Base-by-base conservation (phyloP, 139 green algal species). In the Coccomyxa sp. region DNA sequence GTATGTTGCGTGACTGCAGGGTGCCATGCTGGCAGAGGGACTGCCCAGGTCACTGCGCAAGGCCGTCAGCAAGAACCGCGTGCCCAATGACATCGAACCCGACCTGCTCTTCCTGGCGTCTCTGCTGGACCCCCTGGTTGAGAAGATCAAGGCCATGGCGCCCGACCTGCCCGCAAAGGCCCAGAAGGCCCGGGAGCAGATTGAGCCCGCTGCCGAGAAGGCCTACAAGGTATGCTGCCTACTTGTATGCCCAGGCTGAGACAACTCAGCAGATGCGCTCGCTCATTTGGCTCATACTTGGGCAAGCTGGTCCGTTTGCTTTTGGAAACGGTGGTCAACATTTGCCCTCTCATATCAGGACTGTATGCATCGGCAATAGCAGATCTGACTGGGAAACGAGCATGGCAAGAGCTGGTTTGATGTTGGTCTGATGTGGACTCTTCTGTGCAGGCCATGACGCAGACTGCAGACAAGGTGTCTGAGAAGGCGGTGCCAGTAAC, bases 61-160 rank as follows among this genome's bases (percentile, higher is more conserved):
- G n/a, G 76, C 76, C 27, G 76, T 81, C 12, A 29, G 68, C n/a
- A 41, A 70, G 54, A 68, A 81, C 76, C 72, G 73, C 54, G 76
- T 81, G 34, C 76, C 76, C 18, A 35, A 73, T 33, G 76, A 81
- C 37, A 64, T 81, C 38, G 39, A 75, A 38, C 54, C 72, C 2
- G 76, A 81, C 68, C 68, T 81, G n/a, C 70, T 81, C 0, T 38
- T 75, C 34, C 72, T 81, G 36, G 76, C 76, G 2, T 38, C 64
- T 36, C 72, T 68, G 68, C 72, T 81, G 38, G 76, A 81, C 54
- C 76, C 76, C 24, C 72, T 74, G 27, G 38, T 75, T 37, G 55
- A 27, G 27, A 55, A 69, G 64, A 39, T 68, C 9, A 75, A 75
- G 76, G 68, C 72, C 16, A 34, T 41, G 64, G 68, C 68, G 22